A percentile compares a stretch with the other conserved stretches of the same genome.
Conservation (phyloP, 2,329 filamentous ascomycete species). For the Exophiala xenobiotica region DNA sequence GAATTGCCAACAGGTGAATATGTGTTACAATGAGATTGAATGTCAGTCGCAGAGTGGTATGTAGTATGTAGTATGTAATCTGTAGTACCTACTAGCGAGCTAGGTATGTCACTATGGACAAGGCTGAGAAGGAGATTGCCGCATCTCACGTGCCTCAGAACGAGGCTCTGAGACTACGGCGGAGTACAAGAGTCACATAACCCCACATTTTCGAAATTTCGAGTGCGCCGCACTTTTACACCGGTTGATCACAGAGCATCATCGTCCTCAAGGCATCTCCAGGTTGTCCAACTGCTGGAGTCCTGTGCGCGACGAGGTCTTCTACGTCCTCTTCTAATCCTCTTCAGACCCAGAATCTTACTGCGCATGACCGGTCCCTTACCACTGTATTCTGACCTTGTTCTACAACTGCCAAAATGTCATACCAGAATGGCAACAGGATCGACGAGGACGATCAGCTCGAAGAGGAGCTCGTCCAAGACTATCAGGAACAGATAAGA, state of each 20-base stretch:
- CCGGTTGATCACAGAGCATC: background rate
- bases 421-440: constrained; percentile 46
- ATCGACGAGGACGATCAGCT: constrained; percentile 82
- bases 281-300: too few relatives aligned
- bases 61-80: too few relatives aligned
- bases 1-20: too few relatives aligned
- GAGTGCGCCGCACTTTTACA: constrained; percentile 1
- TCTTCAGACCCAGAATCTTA: background rate
- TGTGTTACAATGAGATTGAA: too few relatives aligned
- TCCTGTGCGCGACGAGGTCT: too few relatives aligned
- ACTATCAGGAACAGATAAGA: constrained; percentile 94
- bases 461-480: constrained; percentile 94
- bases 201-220: constrained; percentile 2
- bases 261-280: too few relatives aligned
- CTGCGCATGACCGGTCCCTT: too few relatives aligned
- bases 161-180: background rate
- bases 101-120: too few relatives aligned
- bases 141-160: background rate
- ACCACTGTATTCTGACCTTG: background rate
- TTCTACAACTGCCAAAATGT: constrained; percentile 39
- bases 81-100: too few relatives aligned
- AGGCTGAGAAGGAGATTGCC: constrained; percentile 5
- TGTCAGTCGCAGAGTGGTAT: too few relatives aligned
- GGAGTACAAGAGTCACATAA: background rate
- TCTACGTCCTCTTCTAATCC: too few relatives aligned